Base-by-base conservation (phyloP, 306 rosid genomes). In the Prunus salicina region DNA sequence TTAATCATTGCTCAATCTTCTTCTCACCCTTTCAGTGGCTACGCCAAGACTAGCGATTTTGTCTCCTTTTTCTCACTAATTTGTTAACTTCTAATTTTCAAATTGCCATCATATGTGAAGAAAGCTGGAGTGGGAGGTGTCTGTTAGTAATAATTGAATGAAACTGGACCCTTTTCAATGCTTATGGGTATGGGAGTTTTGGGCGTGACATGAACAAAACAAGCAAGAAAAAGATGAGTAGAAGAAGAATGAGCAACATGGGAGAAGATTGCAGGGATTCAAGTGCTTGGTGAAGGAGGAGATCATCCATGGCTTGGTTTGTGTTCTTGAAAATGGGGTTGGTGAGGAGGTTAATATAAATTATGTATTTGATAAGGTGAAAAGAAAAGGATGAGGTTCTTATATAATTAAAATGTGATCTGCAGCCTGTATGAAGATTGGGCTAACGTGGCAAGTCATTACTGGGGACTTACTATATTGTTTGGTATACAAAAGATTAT, bases 161-260 rank as follows among this genome's bases (percentile, higher is more conserved):
- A 5, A 34, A 5, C 6, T 34, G 41, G 41, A 34, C 41, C 41
- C 41, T 34, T 34, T 34, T 34, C 41, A 34, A 34, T 5, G 8
- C 89, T 0, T 89, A 88, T 20, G 92, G 92, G 49, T 81, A 88
- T 10, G 88, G 80, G 43, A 52, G 86, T 62, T 77, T 83, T 32
- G 57, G 52, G 0, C 47, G 52, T 4, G 65, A n/a, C 2, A 2
- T 45, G 8, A 79, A 76, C 28, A 74, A 25, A 18, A 72, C 1
- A 27, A 76, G 9, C 19, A 79, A 30, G 27, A 27, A 77, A 73
- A n/a, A 2, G 24, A 41, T 0, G n/a, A 82, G 15, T 19, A 83
- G 12, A 22, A 83, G 56, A 46, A 69, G 27, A 46, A 53, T 5
- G 22, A 71, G 57, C 30, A 76, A 5, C 20, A 64, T 46, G 61